Evolutionary conservation across 495 filamentous ascomycete genomes (phyloP).

Genomic region (Astrocystis sublimbata): DNA sequence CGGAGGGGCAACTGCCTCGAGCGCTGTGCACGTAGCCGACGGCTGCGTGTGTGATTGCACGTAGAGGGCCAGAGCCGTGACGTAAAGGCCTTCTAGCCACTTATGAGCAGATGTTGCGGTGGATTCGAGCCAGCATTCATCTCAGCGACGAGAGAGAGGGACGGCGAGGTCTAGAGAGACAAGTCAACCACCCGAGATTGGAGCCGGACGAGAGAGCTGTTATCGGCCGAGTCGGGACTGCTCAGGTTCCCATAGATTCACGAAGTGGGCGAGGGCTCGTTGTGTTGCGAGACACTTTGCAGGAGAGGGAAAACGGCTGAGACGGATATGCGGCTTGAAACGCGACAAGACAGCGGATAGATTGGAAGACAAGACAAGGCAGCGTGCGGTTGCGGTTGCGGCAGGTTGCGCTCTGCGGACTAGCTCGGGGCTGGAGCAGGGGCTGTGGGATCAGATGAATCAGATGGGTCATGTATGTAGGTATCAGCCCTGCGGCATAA

Average conservation of each 20-base stretch:
- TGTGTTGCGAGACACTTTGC: conserved; percentile 4
- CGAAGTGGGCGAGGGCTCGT: conserved; percentile 23
- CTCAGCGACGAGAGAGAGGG: conserved; percentile 33
- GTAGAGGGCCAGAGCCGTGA: conserved; percentile 20
- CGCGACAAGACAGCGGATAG: conserved; percentile 1
- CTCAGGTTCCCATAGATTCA: conserved; percentile 9
- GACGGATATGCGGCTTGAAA: conserved; percentile 9
- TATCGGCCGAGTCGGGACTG: conserved; percentile 34
- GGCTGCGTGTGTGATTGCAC: conserved; percentile 16
- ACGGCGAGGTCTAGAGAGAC: conserved; percentile 30
- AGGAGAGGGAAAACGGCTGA: conserved; percentile 19
- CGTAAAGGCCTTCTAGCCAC: conserved; percentile 24
- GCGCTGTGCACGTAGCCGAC: conserved; percentile 22
- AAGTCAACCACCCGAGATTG: conserved; percentile 33
- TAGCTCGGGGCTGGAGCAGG: conserved; percentile 1
- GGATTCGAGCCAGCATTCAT: conserved; percentile 25
- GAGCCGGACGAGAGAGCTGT: conserved; percentile 35
- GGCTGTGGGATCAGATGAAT: not conserved
- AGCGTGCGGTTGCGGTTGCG: no score
- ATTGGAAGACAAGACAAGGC: not conserved
- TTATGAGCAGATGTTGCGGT: conserved; percentile 19
- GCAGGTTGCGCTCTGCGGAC: not conserved
- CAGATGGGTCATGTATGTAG: conserved; percentile 1
- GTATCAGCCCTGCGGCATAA: not conserved
- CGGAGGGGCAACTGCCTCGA: conserved; percentile 23